Base-by-base conservation (phyloP, 2,329 filamentous ascomycete genomes). In the Hypoxylon sp. region DNA sequence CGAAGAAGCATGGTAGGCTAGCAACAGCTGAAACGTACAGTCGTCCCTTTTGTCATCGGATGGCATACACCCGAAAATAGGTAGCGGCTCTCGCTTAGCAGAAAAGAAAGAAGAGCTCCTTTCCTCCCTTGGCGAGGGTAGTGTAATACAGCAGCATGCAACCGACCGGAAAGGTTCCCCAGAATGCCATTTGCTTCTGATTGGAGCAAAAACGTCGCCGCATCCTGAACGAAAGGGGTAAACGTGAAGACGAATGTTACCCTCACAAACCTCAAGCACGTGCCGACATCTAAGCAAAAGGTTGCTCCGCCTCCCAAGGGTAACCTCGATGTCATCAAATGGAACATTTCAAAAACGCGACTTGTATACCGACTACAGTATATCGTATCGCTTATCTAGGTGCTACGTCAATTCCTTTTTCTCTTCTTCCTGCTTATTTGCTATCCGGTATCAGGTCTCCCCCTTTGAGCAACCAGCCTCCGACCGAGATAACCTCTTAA, bases 1-100 rank as follows among this genome's bases (percentile, higher is more conserved):
- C 5, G 53, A 49, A 55, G 42, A 53, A 37, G 31, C 61, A 66
- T 58, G 68, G 62, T 61, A 59, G 48, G 57, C 35, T 40, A 25
- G 62, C n/a, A 59, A 31, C 31, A 44, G 57, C 66, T 71, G 69
- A 71, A 71, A 71, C 69, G 50, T 51, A 61, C 11, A 49, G 33
- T 31, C 17, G 48, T 65, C 65, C 61, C 66, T 63, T 69, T 69
- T 67, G 53, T 58, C 63, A 46, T 63, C 69, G 69, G 69, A 71
- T 69, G 56, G 37, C 17, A 6, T 30, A 57, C 40, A 72, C 57
- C 67, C 64, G 67, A 61, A 30, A 53, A 60, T 48, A 7, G 22
- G 54, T 30, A 60, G 53, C 30, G 57, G 49, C 53, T 59, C 61
- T 68, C 54, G 57, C 65, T 30, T 65, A 62, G 61, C 49, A 30